Percentiles rank a stretch among this genome's conserved stretches.
These are phyloP conservation scores for Mycena maculata DNA, from an alignment of 768 basidiomycete genomes.

Conservation along the genomic window DNA sequence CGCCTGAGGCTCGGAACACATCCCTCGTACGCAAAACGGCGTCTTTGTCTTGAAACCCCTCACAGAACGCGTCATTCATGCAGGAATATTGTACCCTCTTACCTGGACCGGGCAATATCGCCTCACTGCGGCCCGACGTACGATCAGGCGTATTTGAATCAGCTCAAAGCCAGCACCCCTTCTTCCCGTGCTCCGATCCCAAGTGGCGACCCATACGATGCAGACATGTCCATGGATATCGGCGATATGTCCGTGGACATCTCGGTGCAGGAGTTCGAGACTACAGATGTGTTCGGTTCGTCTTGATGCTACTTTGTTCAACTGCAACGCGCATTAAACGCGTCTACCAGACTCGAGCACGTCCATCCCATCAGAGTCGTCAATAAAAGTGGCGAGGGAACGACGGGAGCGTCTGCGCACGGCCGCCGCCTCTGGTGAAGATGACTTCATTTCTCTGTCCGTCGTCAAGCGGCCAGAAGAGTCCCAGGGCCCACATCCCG, in stretches of 20 bases:
- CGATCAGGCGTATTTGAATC: constrained; percentile 76
- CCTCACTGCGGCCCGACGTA: constrained; percentile 70
- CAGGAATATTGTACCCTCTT: constrained; percentile 49
- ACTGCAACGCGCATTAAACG: neutral
- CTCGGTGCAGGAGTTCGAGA: constrained; percentile 49
- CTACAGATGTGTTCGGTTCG: constrained; percentile 47
- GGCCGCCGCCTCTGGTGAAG: constrained; percentile 56
- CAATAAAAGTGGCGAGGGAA: constrained; percentile 79
- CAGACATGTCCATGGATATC: constrained; percentile 61
- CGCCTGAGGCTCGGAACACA: constrained; percentile 55
- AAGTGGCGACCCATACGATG: constrained; percentile 57
- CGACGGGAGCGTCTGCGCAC: constrained; percentile 76
- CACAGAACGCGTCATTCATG: constrained; percentile 13
- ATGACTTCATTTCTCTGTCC: constrained; percentile 85
- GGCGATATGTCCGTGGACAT: constrained; percentile 57
- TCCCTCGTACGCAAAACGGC: constrained; percentile 53
- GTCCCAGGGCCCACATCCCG: constrained; percentile 82
- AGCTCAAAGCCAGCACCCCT: constrained; percentile 83
- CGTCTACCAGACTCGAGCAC: constrained; percentile 48
- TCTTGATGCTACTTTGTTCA: neutral
- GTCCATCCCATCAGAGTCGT: constrained; percentile 75
- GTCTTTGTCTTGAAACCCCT: neutral
- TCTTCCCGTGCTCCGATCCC: constrained; percentile 59
- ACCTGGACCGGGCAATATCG: constrained; percentile 69
- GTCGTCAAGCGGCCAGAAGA: constrained; percentile 67